Conservation (phyloP, 2,329 filamentous ascomycete genomes). For the Colletotrichum aenigma region DNA sequence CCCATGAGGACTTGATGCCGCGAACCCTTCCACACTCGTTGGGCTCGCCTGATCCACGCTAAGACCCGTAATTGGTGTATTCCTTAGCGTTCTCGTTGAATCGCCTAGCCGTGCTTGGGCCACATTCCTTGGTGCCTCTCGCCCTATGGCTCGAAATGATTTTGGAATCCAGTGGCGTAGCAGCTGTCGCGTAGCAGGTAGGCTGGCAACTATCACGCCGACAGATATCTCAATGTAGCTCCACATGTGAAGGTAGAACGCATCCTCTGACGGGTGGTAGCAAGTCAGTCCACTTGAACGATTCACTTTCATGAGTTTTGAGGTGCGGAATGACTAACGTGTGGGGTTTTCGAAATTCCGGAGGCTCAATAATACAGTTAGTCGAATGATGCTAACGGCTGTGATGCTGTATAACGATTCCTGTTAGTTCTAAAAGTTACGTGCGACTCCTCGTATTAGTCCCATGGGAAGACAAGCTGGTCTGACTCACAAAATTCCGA, state of each 20-base stretch:
- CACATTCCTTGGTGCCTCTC: not conserved
- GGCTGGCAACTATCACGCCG: slow-evolving; percentile 44
- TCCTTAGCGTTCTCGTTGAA: not conserved
- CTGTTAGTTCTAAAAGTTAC: accelerated
- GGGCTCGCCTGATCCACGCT: not conserved
- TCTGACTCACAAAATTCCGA: slow-evolving; percentile 27
- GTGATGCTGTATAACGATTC: slow-evolving; percentile 33
- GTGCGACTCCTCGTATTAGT: not conserved
- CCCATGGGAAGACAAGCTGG: accelerated
- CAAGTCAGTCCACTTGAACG: slow-evolving; percentile 44
- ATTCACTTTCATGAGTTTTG: not conserved
- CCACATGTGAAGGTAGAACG: slow-evolving; percentile 46
- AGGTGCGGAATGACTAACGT: slow-evolving; percentile 30
- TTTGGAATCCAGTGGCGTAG: slow-evolving; percentile 1
- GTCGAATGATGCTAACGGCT: slow-evolving; percentile 38
- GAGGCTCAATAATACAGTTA: slow-evolving; percentile 44
- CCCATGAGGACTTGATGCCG: not conserved
- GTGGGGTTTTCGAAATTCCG: slow-evolving; percentile 38
- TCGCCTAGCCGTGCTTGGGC: not conserved
- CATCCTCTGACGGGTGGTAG: slow-evolving; percentile 28
- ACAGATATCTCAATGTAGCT: slow-evolving; percentile 48
- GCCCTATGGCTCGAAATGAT: not conserved
- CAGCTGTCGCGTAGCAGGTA: slow-evolving; percentile 30
- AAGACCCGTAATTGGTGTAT: not conserved
- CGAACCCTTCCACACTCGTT: not conserved